Base-by-base conservation (phyloP, 371 early-diverging fungal genomes). In the Parasitella parasitica region DNA sequence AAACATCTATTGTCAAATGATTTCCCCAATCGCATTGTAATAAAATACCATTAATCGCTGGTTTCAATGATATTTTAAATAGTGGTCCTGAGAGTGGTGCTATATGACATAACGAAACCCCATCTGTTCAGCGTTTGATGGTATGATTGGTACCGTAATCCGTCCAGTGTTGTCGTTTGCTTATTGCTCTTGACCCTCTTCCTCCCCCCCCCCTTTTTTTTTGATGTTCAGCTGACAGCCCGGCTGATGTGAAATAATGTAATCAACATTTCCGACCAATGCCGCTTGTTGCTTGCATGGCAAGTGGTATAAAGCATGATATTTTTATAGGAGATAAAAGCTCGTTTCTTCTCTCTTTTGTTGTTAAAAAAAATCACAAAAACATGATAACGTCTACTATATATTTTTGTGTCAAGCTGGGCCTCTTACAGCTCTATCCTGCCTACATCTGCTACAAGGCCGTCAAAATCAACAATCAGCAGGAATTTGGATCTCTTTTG, bases 371-470 rank as follows among this genome's bases (percentile, higher is more conserved):
- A n/a, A n/a, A n/a, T n/a, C 28, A 34, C 22, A 24, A 46, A 22
- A 38, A 20, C 6, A 72, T 72, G 73, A 22, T 72, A 32, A 56
- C 67, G 16, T 49, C 52, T 49, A 59, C 38, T 36, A 64, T 80
- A 36, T 80, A 80, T 61, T 73, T 77, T 55, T 50, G 64, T 56
- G 57, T 71, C 12, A 75, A 73, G 61, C 58, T 77, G 13, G 46
- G 66, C 2, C 54, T 76, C 53, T 57, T 80, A 30, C 77, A 80
- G 34, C 36, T 80, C 7, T 77, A 80, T 38, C 81, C 81, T 22
- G 76, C 76, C 12, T 80, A 77, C 54, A 68, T 70, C 5, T 67
- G 71, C 46, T 80, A 67, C 59, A 80, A 80, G 36, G 77, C 76
- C 0, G 61, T 80, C 18, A 75, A 76, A 41, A 52, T 39, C 27